Percentiles rank a stretch among this genome's conserved stretches.
Conservation (phyloP, 2,329 filamentous ascomycete genomes). For the Bertia moriformis region DNA sequence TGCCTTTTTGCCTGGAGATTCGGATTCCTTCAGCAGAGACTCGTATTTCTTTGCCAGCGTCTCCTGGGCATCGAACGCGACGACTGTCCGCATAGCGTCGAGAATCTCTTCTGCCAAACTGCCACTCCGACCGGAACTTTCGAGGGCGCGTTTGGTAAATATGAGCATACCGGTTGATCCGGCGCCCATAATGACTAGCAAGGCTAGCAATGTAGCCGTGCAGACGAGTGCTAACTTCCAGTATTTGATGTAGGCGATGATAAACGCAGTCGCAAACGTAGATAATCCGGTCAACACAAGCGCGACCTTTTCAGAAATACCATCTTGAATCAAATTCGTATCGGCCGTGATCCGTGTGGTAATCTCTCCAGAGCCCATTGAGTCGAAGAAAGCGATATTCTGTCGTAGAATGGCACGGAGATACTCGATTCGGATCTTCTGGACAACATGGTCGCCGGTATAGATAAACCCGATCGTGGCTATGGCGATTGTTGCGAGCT, state of each 20-base stretch:
- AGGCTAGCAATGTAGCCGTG: constrained; percentile 64
- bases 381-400: constrained; percentile 88
- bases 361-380: constrained; percentile 80
- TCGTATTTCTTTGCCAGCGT: constrained; percentile 83
- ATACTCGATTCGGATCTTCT: constrained; percentile 70
- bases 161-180: constrained; percentile 65
- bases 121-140: constrained; percentile 71
- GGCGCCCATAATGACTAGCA: constrained; percentile 60
- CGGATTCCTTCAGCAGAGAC: constrained; percentile 54
- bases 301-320: constrained; percentile 78
- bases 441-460: constrained; percentile 63
- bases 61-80: constrained; percentile 85
- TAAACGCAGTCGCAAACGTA: constrained; percentile 75
- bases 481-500: constrained; percentile 66
- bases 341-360: constrained; percentile 89
- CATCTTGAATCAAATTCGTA: constrained; percentile 84
- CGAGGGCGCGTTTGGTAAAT: constrained; percentile 64
- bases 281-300: constrained; percentile 63
- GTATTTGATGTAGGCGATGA: constrained; percentile 80
- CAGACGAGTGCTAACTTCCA: constrained; percentile 91
- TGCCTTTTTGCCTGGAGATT: constrained; percentile 61
- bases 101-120: constrained; percentile 88
- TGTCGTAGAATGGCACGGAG: constrained; percentile 71
- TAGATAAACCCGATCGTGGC: constrained; percentile 83
- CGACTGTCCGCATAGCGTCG: constrained; percentile 79